Conservation (phyloP, 2,329 filamentous ascomycete species). For the Neofusicoccum parvum region DNA sequence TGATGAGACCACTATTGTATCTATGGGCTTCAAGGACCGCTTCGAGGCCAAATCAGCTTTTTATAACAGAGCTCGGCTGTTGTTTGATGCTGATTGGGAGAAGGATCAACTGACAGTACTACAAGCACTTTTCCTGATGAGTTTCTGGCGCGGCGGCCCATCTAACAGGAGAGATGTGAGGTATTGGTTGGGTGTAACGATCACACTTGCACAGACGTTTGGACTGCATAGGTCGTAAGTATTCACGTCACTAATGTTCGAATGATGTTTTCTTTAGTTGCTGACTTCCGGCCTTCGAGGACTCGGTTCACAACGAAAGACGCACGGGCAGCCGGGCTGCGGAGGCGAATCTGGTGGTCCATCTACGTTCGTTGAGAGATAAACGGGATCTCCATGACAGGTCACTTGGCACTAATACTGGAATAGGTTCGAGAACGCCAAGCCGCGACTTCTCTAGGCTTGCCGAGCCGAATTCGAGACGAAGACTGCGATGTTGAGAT, state of each 20-base stretch:
- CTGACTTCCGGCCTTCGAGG: slow-evolving; percentile 31
- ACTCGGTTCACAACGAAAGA: slow-evolving; percentile 30
- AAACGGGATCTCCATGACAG: too few relatives aligned
- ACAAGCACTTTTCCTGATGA: slow-evolving; percentile 57
- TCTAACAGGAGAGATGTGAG: slow-evolving; percentile 35
- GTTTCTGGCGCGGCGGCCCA: slow-evolving; percentile 58
- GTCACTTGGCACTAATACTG: slow-evolving; percentile 22
- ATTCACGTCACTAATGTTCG: slow-evolving; percentile 15
- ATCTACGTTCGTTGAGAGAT: slow-evolving; percentile 41
- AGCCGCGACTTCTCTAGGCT: slow-evolving; percentile 47
- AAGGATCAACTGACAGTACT: slow-evolving; percentile 53
- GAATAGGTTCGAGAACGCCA: slow-evolving; percentile 52
- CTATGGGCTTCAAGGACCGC: slow-evolving; percentile 52
- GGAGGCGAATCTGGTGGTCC: slow-evolving; percentile 58
- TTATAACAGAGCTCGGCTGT: slow-evolving; percentile 53
- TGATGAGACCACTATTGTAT: slow-evolving; percentile 47
- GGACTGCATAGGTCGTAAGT: slow-evolving; percentile 45
- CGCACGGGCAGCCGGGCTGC: slow-evolving; percentile 39
- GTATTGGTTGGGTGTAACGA: slow-evolving; percentile 48
- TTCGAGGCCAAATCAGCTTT: slow-evolving; percentile 54
- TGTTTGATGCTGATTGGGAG: slow-evolving; percentile 59
- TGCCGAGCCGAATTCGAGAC: slow-evolving; percentile 52
- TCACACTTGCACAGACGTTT: slow-evolving; percentile 55
- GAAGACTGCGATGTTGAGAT: slow-evolving; percentile 52
- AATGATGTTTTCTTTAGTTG: slow-evolving; percentile 22